phyloP scores from a whole-genome alignment of 2,329 filamentous ascomycete genomes.

The Ceratocystis papillata region DNA sequence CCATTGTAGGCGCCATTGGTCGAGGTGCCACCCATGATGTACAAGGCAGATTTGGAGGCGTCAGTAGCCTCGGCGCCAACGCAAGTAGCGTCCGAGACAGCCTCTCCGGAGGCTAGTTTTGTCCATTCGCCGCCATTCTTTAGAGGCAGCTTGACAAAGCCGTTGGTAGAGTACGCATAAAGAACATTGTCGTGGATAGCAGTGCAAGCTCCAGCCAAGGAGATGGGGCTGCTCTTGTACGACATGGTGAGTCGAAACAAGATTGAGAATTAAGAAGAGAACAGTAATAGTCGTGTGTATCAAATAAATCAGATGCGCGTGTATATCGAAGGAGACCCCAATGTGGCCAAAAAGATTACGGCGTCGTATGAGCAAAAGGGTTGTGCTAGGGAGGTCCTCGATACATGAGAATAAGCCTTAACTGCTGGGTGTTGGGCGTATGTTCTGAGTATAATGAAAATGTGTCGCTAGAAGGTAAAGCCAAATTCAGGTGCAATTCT shows the following conservation, averaged over 20 bases:
- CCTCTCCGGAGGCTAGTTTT: slow-evolving; percentile 51
- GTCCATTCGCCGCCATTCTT: slow-evolving; percentile 62
- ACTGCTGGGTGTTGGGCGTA: neutral
- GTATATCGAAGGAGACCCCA: slow-evolving; percentile 1
- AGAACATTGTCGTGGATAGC: slow-evolving; percentile 70
- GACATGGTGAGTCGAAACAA: slow-evolving; percentile 24
- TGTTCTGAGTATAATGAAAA: neutral
- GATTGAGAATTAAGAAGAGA: slow-evolving; percentile 17
- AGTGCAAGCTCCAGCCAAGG: slow-evolving; percentile 69
- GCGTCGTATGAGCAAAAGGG: neutral
- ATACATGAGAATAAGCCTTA: slow-evolving; percentile 12
- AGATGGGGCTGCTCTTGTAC: slow-evolving; percentile 35
- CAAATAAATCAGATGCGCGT: neutral
- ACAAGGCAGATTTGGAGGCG: slow-evolving; percentile 53
- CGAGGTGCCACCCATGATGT: slow-evolving; percentile 65
- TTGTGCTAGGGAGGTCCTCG: slow-evolving; percentile 17
- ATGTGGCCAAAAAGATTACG: neutral
- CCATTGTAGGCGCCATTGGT: slow-evolving; percentile 51
- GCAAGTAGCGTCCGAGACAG: slow-evolving; percentile 66
- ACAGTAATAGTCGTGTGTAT: slow-evolving; percentile 7
- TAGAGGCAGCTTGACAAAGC: slow-evolving; percentile 64
- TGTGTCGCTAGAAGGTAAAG: neutral
- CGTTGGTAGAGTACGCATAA: slow-evolving; percentile 67
- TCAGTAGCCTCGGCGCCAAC: slow-evolving; percentile 57
- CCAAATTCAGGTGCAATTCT: neutral